These are phyloP conservation scores for Fusarium sp. DNA, from an alignment of 2,329 filamentous ascomycete genomes.

Conservation along the genomic window DNA sequence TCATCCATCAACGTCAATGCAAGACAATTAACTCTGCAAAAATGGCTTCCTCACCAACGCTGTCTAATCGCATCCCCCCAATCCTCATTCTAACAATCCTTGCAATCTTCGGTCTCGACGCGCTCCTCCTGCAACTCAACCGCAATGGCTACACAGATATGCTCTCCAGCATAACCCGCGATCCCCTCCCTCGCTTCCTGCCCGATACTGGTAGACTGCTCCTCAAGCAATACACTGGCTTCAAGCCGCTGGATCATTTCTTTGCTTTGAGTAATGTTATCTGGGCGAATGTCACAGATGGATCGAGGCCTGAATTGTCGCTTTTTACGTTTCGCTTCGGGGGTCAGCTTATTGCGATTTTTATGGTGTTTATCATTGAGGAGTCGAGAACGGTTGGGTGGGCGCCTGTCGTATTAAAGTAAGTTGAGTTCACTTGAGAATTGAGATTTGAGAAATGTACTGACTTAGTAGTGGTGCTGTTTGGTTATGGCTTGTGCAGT, in stretches of 20 bases:
- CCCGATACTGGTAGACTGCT: slow-evolving; percentile 36
- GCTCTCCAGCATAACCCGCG: slow-evolving; percentile 21
- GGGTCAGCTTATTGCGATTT: slow-evolving; percentile 33
- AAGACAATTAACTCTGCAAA: neutral
- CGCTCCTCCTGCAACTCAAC: slow-evolving; percentile 36
- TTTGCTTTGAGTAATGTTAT: slow-evolving; percentile 36
- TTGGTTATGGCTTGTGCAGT: slow-evolving; percentile 41
- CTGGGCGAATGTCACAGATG: slow-evolving; percentile 41
- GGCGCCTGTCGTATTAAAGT: slow-evolving; percentile 38
- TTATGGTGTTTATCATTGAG: slow-evolving; percentile 40
- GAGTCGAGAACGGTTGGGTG: slow-evolving; percentile 20
- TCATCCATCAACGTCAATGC: no score
- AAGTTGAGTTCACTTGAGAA: neutral
- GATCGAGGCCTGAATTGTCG: slow-evolving; percentile 37
- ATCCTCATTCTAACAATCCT: slow-evolving; percentile 29
- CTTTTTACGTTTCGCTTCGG: slow-evolving; percentile 41
- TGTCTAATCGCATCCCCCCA: slow-evolving; percentile 23
- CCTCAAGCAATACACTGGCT: slow-evolving; percentile 34
- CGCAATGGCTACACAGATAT: slow-evolving; percentile 40
- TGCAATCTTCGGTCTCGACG: slow-evolving; percentile 38
- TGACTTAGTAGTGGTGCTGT: slow-evolving; percentile 28
- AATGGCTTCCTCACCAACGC: slow-evolving; percentile 5
- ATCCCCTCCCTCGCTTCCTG: slow-evolving; percentile 32
- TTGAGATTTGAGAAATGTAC: no score
- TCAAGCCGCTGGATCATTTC: slow-evolving; percentile 31